Conservation (phyloP, 2,329 filamentous ascomycete species). For the Pyrenophora teres region DNA sequence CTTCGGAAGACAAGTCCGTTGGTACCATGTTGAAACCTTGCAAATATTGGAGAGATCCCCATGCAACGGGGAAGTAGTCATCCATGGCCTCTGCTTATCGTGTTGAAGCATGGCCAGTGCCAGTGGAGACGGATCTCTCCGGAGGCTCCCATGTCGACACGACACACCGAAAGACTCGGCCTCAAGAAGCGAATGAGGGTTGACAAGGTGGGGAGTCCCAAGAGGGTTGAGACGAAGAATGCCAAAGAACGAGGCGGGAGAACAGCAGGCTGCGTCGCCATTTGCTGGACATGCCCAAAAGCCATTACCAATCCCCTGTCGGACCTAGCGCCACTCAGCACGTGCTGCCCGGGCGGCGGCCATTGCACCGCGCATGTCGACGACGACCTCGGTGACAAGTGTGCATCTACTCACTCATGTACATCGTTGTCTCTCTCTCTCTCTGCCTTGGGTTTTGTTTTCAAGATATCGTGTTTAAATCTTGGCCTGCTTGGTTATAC, state of each 20-base stretch:
- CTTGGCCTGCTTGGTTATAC: constrained; percentile 6
- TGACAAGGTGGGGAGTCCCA: neutral
- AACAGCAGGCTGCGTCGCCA: constrained; percentile 1
- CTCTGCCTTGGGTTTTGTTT: neutral
- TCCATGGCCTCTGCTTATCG: neutral
- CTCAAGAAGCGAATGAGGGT: neutral
- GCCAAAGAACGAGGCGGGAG: constrained; percentile 2
- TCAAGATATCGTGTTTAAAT: neutral
- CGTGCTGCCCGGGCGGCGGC: constrained; percentile 12
- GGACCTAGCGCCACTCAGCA: constrained; percentile 40
- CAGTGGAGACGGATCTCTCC: neutral
- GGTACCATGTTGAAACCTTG: neutral
- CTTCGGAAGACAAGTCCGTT: neutral
- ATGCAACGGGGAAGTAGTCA: too few species aligned
- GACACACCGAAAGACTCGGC: too few species aligned
- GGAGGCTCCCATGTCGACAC: neutral
- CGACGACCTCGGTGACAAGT: constrained; percentile 32
- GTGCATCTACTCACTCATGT: constrained; percentile 4
- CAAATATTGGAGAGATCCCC: neutral
- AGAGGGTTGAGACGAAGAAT: neutral
- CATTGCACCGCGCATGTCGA: constrained; percentile 36
- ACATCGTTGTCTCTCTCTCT: neutral
- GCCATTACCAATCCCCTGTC: constrained; percentile 43
- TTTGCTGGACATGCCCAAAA: constrained; percentile 19
- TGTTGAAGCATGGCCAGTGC: constrained; percentile 3